A percentile compares a stretch with the other conserved stretches of the same genome.
Evolutionary conservation across 192 early-diverging fungal species (phyloP).

Genomic region (Podila minutissima): DNA sequence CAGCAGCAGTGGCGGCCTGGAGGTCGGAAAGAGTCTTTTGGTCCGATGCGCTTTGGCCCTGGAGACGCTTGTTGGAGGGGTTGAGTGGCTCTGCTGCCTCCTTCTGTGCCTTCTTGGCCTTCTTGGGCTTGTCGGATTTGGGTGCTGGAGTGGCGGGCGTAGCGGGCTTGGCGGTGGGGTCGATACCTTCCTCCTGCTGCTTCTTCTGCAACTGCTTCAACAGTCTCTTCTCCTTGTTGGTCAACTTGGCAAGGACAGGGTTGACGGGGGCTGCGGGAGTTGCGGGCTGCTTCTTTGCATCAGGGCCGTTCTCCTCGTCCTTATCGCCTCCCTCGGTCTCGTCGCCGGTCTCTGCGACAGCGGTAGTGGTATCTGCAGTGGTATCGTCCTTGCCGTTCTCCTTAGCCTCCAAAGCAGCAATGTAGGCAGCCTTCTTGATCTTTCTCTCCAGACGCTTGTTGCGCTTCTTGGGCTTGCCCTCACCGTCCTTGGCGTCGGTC

Average conservation of each 20-base stretch:
- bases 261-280: not conserved
- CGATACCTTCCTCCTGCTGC: slow-evolving; percentile 32
- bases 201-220: slow-evolving; percentile 51
- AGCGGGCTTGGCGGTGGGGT: slow-evolving; percentile 6
- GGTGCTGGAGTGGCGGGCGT: not conserved
- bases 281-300: slow-evolving; percentile 5
- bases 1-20: slow-evolving; percentile 1
- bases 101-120: not conserved
- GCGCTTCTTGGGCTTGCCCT: slow-evolving; percentile 21
- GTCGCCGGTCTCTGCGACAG: not conserved
- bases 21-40: not conserved
- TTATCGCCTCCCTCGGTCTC: not conserved
- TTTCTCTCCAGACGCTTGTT: slow-evolving; percentile 50
- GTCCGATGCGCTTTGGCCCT: slow-evolving; percentile 11
- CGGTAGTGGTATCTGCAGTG: not conserved
- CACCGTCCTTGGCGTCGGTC: not conserved
- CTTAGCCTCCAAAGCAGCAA: slow-evolving; percentile 35
- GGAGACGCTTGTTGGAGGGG: slow-evolving; percentile 7
- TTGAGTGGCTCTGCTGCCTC: slow-evolving; percentile 6
- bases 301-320: not conserved
- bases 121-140: not conserved
- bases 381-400: not conserved
- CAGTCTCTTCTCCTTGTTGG: slow-evolving; percentile 42
- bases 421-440: slow-evolving; percentile 47
- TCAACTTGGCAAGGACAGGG: slow-evolving; percentile 34